These are phyloP conservation scores for Talaromyces sp. DNA, from an alignment of 2,329 filamentous ascomycete genomes.

Conservation along the genomic window DNA sequence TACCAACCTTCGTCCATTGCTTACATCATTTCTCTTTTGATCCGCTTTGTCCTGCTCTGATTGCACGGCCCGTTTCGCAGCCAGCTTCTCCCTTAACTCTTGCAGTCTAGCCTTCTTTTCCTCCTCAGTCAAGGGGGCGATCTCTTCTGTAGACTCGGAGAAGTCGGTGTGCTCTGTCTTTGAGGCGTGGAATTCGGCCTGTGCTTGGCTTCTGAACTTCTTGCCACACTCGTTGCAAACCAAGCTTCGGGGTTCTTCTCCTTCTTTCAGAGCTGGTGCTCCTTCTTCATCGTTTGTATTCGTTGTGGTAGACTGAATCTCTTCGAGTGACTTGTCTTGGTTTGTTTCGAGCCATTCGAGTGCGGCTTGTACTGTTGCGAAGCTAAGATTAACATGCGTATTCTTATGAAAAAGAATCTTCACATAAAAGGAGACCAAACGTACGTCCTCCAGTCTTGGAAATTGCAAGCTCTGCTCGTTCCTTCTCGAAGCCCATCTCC, in stretches of 20 bases:
- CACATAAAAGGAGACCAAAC: constrained; percentile 31
- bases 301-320: constrained; percentile 61
- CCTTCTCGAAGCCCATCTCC: constrained; percentile 75
- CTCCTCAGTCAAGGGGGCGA: constrained; percentile 84
- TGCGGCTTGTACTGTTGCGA: constrained; percentile 68
- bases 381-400: neutral
- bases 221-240: constrained; percentile 95
- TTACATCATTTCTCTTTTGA: constrained; percentile 77
- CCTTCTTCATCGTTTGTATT: constrained; percentile 52
- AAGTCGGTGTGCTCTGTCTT: constrained; percentile 93
- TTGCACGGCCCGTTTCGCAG: constrained; percentile 66
- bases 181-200: constrained; percentile 84
- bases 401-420: neutral
- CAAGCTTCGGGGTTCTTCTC: constrained; percentile 71
- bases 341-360: constrained; percentile 94
- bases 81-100: constrained; percentile 68
- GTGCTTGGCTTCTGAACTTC: constrained; percentile 73
- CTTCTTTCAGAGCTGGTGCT: constrained; percentile 64
- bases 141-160: constrained; percentile 85
- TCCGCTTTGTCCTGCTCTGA: constrained; percentile 73
- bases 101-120: constrained; percentile 78
- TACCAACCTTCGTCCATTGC: constrained; percentile 7
- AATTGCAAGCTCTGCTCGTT: constrained; percentile 76
- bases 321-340: constrained; percentile 79
- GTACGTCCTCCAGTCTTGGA: constrained; percentile 76